These are phyloP conservation scores for Trichomonas tenax DNA, from an alignment of 208 protist genomes.

Conservation along the genomic window DNA sequence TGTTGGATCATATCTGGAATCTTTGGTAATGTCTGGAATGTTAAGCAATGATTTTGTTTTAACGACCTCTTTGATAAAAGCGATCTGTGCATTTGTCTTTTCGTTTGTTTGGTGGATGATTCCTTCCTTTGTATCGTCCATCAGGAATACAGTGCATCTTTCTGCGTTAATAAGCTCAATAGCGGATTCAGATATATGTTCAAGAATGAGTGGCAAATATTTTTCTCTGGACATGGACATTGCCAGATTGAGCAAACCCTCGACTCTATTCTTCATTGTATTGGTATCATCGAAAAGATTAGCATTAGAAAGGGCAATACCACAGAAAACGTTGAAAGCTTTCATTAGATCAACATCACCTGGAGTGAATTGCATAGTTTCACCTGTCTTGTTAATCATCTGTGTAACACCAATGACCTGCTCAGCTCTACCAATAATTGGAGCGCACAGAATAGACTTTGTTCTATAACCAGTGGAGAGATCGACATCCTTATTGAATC, in stretches of 20 bases:
- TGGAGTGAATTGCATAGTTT: not conserved
- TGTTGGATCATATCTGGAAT: not conserved
- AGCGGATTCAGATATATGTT: not conserved
- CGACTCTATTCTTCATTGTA: not conserved
- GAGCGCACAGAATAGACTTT: slow-evolving; percentile 39
- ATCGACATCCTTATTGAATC: slow-evolving; percentile 46
- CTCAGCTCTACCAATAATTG: slow-evolving; percentile 31
- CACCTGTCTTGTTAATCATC: slow-evolving; percentile 7
- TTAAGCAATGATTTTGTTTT: not conserved
- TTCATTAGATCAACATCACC: slow-evolving; percentile 2
- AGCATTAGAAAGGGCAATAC: not conserved
- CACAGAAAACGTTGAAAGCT: slow-evolving; percentile 2
- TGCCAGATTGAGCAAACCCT: not conserved
- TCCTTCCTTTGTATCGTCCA: not conserved
- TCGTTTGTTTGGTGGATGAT: not conserved
- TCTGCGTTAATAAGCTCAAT: not conserved
- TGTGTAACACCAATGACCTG: not conserved
- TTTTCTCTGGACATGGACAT: not conserved
- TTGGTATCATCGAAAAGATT: slow-evolving; percentile 19
- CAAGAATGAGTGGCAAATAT: not conserved
- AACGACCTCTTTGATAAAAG: not conserved
- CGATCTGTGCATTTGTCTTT: not conserved
- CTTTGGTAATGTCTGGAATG: not conserved
- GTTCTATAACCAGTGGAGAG: slow-evolving; percentile 43
- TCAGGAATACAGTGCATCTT: not conserved